Percentiles rank a stretch among this genome's conserved stretches.
Evolutionary conservation across 352 stramenopile genomes (phyloP).

Genomic region (Phytophthora colocasiae): DNA sequence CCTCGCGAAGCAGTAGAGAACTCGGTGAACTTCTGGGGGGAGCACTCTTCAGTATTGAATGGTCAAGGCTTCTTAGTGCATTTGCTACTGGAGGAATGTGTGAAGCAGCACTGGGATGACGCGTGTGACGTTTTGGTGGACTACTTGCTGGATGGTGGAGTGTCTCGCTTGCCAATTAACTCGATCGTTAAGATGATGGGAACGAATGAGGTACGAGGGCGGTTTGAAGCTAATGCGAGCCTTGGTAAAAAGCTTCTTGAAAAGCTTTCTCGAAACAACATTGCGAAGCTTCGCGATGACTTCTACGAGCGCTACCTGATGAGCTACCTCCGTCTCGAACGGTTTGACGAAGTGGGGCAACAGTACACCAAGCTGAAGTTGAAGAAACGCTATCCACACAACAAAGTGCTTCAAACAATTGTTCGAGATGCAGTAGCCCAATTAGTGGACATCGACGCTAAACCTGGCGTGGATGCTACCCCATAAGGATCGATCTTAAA

Average conservation of each 20-base stretch:
- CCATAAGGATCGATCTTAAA: too few relatives aligned
- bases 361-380: slow-evolving; percentile 28
- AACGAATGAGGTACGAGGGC: slow-evolving; percentile 40
- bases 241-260: slow-evolving; percentile 43
- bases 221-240: slow-evolving; percentile 37
- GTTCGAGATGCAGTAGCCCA: slow-evolving; percentile 35
- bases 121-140: slow-evolving; percentile 44
- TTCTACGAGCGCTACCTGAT: slow-evolving; percentile 51
- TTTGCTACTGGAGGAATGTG: slow-evolving; percentile 48
- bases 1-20: slow-evolving; percentile 34
- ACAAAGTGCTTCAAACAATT: slow-evolving; percentile 44
- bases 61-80: slow-evolving; percentile 57
- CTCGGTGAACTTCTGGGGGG: slow-evolving; percentile 48
- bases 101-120: slow-evolving; percentile 37
- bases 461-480: too few relatives aligned
- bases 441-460: not conserved
- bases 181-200: slow-evolving; percentile 46
- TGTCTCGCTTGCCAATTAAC: slow-evolving; percentile 36
- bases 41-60: slow-evolving; percentile 40
- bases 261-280: slow-evolving; percentile 23
- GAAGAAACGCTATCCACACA: slow-evolving; percentile 41
- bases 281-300: slow-evolving; percentile 35
- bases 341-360: slow-evolving; percentile 40
- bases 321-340: slow-evolving; percentile 46
- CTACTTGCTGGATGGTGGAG: slow-evolving; percentile 32